A percentile compares a stretch with the other conserved stretches of the same genome.
Evolutionary conservation across 768 basidiomycete genomes (phyloP).

Genomic region (Mycena olivaceomarginata): DNA sequence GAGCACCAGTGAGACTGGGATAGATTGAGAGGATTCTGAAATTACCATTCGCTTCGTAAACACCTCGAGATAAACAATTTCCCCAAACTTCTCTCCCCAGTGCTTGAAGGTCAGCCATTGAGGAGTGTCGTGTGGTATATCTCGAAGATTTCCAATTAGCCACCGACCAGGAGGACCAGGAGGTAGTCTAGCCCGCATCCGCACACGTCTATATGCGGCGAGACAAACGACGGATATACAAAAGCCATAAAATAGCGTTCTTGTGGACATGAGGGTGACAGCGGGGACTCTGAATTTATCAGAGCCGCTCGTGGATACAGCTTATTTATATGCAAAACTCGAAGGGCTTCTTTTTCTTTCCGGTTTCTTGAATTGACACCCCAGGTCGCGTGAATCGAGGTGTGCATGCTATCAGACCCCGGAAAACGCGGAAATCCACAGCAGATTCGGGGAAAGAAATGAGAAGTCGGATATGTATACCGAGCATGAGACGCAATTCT

Average conservation of each 20-base stretch:
- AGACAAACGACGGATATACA: neutral
- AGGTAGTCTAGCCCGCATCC: slow-evolving; percentile 48
- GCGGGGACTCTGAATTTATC: no score
- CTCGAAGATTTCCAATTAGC: slow-evolving; percentile 57
- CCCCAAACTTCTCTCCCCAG: slow-evolving; percentile 54
- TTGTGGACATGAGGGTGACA: slow-evolving; percentile 9
- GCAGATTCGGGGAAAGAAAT: no score
- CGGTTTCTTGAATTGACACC: neutral
- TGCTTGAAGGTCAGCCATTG: slow-evolving; percentile 55
- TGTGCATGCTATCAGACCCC: no score
- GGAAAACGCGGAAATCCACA: neutral
- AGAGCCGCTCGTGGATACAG: neutral
- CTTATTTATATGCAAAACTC: neutral
- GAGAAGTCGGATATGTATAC: no score
- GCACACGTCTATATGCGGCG: slow-evolving; percentile 7
- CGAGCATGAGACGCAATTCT: no score
- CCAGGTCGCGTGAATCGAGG: neutral
- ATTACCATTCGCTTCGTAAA: slow-evolving; percentile 53
- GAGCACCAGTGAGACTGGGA: slow-evolving; percentile 50
- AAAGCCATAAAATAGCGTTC: neutral
- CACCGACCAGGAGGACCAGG: slow-evolving; percentile 59
- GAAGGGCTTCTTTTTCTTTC: neutral
- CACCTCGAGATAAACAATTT: slow-evolving; percentile 17
- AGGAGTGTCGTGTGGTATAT: slow-evolving; percentile 50
- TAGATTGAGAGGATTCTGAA: slow-evolving; percentile 38